Evolutionary conservation across 2,329 filamentous ascomycete species (phyloP).

Genomic region (Fusarium multiceps): DNA sequence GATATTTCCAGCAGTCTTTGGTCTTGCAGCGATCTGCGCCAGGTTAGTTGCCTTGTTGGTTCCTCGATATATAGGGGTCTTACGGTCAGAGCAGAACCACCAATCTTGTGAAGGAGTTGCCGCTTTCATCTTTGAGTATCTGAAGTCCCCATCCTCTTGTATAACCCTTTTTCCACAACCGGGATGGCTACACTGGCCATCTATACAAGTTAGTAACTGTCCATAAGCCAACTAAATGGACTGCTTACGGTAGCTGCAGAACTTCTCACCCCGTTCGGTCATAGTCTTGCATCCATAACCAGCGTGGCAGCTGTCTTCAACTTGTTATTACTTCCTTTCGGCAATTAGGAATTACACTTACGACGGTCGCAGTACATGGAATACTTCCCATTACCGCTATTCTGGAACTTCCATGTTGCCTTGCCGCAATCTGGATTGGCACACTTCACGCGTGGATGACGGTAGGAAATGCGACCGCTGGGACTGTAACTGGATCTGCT

Average conservation of each 20-base stretch:
- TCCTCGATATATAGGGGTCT: rapidly evolving
- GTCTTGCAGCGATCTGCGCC: conserved; percentile 12
- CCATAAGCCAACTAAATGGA: rapidly evolving
- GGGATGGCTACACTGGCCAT: neutral
- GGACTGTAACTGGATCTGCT: neutral
- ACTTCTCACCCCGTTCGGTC: neutral
- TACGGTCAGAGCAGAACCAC: conserved; percentile 29
- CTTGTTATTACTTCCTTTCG: neutral
- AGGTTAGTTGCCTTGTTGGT: neutral
- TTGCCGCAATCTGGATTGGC: neutral
- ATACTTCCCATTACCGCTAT: neutral
- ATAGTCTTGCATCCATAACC: neutral
- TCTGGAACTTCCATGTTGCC: rapidly evolving
- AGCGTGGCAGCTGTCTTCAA: neutral
- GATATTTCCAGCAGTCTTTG: conserved; percentile 5
- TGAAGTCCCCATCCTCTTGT: neutral
- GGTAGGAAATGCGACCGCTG: neutral
- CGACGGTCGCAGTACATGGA: neutral
- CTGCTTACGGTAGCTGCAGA: neutral
- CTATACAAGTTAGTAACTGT: neutral
- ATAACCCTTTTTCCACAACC: neutral
- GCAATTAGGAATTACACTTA: neutral
- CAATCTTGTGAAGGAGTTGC: neutral
- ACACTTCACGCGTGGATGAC: neutral
- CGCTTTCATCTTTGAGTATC: conserved; percentile 1